Evolutionary conservation across 73 alveolate species (phyloP).

Genomic region (Durusdinium trenchii): DNA sequence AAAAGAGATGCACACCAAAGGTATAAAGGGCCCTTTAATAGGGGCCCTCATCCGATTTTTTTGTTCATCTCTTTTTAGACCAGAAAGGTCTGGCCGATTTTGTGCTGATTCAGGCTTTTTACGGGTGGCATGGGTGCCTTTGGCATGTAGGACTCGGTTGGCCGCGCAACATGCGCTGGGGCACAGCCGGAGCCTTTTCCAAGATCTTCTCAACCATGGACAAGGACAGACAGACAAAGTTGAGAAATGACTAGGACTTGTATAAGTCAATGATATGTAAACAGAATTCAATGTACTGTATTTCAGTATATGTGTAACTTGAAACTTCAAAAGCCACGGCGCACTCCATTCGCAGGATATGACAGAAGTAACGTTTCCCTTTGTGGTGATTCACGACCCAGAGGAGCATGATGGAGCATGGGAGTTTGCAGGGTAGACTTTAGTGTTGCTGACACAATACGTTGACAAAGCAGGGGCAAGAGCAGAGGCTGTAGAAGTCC

Average conservation of each 20-base stretch:
- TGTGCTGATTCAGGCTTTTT: too few relatives aligned
- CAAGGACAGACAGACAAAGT: background rate
- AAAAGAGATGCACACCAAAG: too few relatives aligned
- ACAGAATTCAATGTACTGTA: too few relatives aligned
- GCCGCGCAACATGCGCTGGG: slow-evolving; percentile 83
- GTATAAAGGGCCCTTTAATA: too few relatives aligned
- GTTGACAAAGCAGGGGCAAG: background rate
- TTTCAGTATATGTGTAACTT: too few relatives aligned
- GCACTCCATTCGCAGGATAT: slow-evolving; percentile 11
- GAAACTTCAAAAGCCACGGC: background rate
- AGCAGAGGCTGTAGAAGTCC: background rate
- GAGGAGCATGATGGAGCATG: slow-evolving; percentile 38
- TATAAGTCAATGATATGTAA: too few relatives aligned
- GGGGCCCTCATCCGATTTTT: too few relatives aligned
- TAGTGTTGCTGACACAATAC: background rate
- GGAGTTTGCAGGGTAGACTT: background rate
- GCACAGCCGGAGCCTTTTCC: slow-evolving; percentile 68
- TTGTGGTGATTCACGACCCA: slow-evolving; percentile 66
- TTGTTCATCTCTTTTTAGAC: too few relatives aligned
- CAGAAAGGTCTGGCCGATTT: too few relatives aligned
- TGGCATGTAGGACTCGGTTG: slow-evolving; percentile 91
- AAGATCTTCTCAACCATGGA: slow-evolving; percentile 56
- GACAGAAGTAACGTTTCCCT: slow-evolving; percentile 48
- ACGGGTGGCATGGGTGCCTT: too few relatives aligned
- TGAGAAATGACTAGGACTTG: too few relatives aligned